Conservation (phyloP, 139 green algal species). For the Edaphochlamys debaryana region DNA sequence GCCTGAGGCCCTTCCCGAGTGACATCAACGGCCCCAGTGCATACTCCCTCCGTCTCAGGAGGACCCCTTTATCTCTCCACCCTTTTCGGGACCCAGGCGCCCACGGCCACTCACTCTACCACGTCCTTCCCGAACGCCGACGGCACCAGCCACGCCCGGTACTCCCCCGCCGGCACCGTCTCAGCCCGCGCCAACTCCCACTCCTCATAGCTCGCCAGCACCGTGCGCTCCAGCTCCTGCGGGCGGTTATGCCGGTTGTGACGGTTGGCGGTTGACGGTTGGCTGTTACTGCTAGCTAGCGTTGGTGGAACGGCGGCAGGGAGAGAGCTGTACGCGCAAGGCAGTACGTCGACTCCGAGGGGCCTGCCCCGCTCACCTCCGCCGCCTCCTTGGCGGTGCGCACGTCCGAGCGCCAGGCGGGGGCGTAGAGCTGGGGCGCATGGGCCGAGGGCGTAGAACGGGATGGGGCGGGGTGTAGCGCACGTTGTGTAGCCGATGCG, state of each 20-base stretch:
- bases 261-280: too few relatives aligned
- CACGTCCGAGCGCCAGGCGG: conserved; percentile 40
- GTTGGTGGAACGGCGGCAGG: too few relatives aligned
- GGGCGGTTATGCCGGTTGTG: too few relatives aligned
- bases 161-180: conserved; percentile 4
- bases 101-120: conserved; percentile 58
- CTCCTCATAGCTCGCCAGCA: background rate
- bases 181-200: conserved; percentile 7
- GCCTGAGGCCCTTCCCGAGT: too few relatives aligned
- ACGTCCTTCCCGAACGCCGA: conserved; percentile 58
- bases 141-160: conserved; percentile 36
- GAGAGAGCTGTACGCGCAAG: background rate
- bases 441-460: background rate
- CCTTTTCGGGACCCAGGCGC: too few relatives aligned
- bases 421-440: conserved; percentile 44
- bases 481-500: background rate
- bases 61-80: too few relatives aligned
- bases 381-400: conserved; percentile 48
- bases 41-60: too few relatives aligned
- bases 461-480: background rate
- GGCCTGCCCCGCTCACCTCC: conserved; percentile 39
- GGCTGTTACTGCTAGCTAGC: too few relatives aligned
- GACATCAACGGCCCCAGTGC: too few relatives aligned
- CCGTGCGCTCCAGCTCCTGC: conserved; percentile 21
- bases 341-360: too few relatives aligned